Evolutionary conservation across 495 filamentous ascomycete species (phyloP).

Genomic region (Neurospora sp.): DNA sequence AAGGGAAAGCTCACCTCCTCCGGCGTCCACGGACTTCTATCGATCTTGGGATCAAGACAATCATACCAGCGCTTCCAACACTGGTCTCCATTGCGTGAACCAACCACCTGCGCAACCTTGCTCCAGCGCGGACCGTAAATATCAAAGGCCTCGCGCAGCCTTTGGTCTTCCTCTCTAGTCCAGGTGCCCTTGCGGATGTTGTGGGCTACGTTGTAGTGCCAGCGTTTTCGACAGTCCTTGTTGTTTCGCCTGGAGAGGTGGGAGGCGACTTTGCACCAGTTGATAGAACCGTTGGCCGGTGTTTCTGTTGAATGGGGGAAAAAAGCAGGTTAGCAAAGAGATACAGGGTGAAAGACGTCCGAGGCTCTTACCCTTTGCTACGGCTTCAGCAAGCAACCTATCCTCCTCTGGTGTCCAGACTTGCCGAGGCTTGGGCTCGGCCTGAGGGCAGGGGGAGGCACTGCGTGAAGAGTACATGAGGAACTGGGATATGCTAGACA

Average conservation of each 20-base stretch:
- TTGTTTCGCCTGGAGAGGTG: slow-evolving; percentile 30
- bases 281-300: slow-evolving; percentile 19
- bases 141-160: slow-evolving; percentile 22
- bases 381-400: slow-evolving; percentile 12
- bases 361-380: slow-evolving; percentile 8
- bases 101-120: slow-evolving; percentile 20
- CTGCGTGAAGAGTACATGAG: neutral
- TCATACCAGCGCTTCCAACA: slow-evolving; percentile 28
- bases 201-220: slow-evolving; percentile 28
- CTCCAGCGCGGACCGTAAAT: slow-evolving; percentile 26
- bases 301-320: slow-evolving; percentile 8
- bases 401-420: slow-evolving; percentile 23
- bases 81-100: slow-evolving; percentile 24
- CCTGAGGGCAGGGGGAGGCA: neutral
- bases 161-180: slow-evolving; percentile 30
- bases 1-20: slow-evolving; percentile 12
- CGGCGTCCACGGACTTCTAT: slow-evolving; percentile 24
- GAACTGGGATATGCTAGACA: neutral
- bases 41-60: slow-evolving; percentile 19
- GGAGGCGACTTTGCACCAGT: slow-evolving; percentile 29
- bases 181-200: slow-evolving; percentile 31
- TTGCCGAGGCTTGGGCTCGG: slow-evolving; percentile 10
- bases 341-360: neutral
- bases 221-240: slow-evolving; percentile 34
- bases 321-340: neutral